A percentile compares a stretch with the other conserved stretches of the same genome.
Evolutionary conservation across 163 green algal species (phyloP).

Genomic region (Prototheca wickerhamii): DNA sequence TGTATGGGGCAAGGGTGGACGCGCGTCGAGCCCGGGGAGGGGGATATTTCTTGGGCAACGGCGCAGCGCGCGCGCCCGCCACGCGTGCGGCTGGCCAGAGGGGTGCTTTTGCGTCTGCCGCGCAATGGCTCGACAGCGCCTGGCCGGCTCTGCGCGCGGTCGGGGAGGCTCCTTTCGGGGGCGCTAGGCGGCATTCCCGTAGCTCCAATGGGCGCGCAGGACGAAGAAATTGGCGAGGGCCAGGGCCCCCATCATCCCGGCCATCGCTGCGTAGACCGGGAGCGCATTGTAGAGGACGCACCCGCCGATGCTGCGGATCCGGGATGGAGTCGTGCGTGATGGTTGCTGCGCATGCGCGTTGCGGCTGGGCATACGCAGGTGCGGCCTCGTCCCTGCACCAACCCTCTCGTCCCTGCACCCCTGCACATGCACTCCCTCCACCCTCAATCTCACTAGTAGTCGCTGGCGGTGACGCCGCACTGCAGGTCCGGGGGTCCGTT

Average conservation of each 20-base stretch:
- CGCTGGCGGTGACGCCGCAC: constrained; percentile 14
- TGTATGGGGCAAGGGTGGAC: no score
- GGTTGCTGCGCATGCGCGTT: no score
- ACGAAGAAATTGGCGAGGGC: background rate
- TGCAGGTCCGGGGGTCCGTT: background rate
- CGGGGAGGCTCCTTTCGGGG: background rate
- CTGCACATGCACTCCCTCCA: background rate
- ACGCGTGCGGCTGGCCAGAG: no score
- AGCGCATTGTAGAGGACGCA: constrained; percentile 20
- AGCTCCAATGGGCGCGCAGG: constrained; percentile 7
- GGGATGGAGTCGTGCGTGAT: background rate
- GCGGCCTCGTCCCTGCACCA: no score
- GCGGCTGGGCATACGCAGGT: background rate
- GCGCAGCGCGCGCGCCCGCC: no score
- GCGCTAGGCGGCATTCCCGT: background rate
- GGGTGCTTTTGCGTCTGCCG: no score
- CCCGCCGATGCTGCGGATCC: constrained; percentile 1
- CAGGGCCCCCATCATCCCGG: constrained; percentile 1
- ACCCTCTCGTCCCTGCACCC: background rate
- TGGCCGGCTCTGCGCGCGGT: no score
- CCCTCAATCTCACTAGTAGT: constrained; percentile 10
- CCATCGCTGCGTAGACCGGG: constrained; percentile 12
- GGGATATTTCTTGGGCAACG: no score
- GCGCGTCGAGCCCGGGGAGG: no score
- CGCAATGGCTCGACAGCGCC: no score